Percentiles rank a stretch among this genome's conserved stretches.
These are phyloP conservation scores for Triticum urartu DNA, from an alignment of 176 grass and related monocot genomes.

Conservation along the genomic window DNA sequence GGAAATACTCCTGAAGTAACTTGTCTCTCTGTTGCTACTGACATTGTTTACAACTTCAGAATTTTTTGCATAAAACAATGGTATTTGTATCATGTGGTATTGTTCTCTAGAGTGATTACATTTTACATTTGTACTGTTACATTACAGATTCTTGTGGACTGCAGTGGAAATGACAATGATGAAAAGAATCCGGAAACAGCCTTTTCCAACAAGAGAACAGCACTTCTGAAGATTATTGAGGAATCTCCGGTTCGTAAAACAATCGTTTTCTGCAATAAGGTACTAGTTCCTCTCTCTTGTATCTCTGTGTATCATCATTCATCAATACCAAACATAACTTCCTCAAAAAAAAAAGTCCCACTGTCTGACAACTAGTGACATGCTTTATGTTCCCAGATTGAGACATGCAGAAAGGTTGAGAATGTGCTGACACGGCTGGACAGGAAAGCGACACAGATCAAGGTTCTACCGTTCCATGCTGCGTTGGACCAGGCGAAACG, in stretches of 20 bases:
- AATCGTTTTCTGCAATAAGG: constrained; percentile 91
- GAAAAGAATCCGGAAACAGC: constrained; percentile 90
- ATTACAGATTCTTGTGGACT: constrained; percentile 77
- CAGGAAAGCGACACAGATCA: constrained; percentile 67
- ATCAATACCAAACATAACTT: background rate
- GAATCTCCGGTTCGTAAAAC: constrained; percentile 69
- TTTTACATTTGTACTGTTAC: background rate
- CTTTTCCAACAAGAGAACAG: constrained; percentile 82
- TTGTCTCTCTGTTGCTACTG: background rate
- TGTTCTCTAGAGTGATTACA: background rate
- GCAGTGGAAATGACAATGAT: constrained; percentile 72
- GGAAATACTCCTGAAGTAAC: background rate
- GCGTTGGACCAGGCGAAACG: constrained; percentile 73
- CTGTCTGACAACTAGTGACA: background rate
- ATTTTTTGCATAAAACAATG: background rate
- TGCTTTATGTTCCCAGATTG: constrained; percentile 54
- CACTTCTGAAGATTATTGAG: constrained; percentile 66
- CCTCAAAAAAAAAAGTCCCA: background rate
- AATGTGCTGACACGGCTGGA: constrained; percentile 69
- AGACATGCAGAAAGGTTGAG: constrained; percentile 95
- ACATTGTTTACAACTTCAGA: background rate
- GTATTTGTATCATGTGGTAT: background rate
- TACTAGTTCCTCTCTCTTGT: constrained; percentile 10
- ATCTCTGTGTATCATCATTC: background rate
- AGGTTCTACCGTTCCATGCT: constrained; percentile 82